Base-by-base conservation (phyloP, 2,329 filamentous ascomycete genomes). In the Cylindrodendrum hubeiense region DNA sequence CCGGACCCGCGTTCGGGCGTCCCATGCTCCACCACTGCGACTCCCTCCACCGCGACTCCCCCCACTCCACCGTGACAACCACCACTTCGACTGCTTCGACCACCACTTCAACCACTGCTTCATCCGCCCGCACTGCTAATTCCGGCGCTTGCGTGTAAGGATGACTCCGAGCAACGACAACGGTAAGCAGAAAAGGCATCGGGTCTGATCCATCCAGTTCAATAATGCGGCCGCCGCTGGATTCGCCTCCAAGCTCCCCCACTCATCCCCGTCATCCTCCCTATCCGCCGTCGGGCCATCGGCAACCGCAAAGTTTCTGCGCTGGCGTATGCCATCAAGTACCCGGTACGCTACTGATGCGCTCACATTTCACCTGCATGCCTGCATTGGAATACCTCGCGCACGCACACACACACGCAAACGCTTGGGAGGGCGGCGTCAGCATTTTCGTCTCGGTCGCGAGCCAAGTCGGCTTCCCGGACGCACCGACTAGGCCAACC, bases 401-500 rank as follows among this genome's bases (percentile, higher is more conserved):
- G 17, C 46, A 22, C 46, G 46, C 50, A 56, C 63, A 62, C 51
- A 50, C 19, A 30, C 60, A 22, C 44, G 52, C 65, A 39, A 43
- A 15, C 41, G 66, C 44, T 54, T 52, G 43, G 43, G 51, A 52
- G 15, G 37, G 37, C 59, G 62, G 67, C 68, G 59, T 66, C 62
- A 66, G 28, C 51, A 60, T 54, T 56, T 49, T 51, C 53, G 52
- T 61, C 57, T 68, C 61, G 54, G 51, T 41, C 30, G 33, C 46
- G 41, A 64, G 64, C 34, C 55, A 21, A 64, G 68, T 46, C 58
- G 17, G 56, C 51, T 52, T 61, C 34, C 63, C 49, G 60, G 56
- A 39, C 52, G 60, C 64, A 58, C 60, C 62, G 64, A 68, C 60
- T 63, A 49, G 19, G 51, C 60, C 68, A 68, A 60, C 69, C 67